Conservation (phyloP, 306 rosid species). For the Prunus fruticosa region DNA sequence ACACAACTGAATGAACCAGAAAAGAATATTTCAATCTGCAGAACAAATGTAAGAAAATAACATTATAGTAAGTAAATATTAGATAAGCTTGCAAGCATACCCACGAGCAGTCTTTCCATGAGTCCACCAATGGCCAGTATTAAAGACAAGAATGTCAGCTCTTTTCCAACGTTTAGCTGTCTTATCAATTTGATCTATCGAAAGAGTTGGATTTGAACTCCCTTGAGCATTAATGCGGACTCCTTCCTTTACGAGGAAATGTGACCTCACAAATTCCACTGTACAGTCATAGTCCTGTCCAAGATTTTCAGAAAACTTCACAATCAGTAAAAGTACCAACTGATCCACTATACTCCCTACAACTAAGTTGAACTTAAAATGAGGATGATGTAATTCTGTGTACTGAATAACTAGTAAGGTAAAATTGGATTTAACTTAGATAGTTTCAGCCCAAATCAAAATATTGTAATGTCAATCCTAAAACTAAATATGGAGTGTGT, state of each 20-base stretch:
- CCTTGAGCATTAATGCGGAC: constrained; percentile 61
- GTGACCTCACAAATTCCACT: constrained; percentile 90
- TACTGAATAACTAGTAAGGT: constrained; percentile 1
- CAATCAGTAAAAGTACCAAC: background rate
- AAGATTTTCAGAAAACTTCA: constrained; percentile 40
- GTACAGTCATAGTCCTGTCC: constrained; percentile 79
- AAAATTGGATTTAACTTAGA: constrained; percentile 1
- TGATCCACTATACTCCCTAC: constrained; percentile 13
- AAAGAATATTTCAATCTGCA: background rate
- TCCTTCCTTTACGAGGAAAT: constrained; percentile 94
- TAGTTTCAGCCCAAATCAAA: background rate
- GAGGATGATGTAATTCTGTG: background rate
- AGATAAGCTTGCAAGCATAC: constrained; percentile 42
- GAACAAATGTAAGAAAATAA: background rate
- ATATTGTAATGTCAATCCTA: background rate
- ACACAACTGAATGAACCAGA: background rate
- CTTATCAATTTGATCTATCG: constrained; percentile 90
- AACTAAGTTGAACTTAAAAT: constrained; percentile 8
- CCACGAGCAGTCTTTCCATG: constrained; percentile 99
- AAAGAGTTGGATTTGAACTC: constrained; percentile 79
- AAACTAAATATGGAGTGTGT: background rate
- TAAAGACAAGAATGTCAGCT: constrained; percentile 91
- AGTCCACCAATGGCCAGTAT: constrained; percentile 99
- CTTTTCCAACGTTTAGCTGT: constrained; percentile 74
- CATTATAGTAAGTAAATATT: background rate